phyloP scores from a whole-genome alignment of 2,329 filamentous ascomycete genomes.

The Coniochaeta prunicola region DNA sequence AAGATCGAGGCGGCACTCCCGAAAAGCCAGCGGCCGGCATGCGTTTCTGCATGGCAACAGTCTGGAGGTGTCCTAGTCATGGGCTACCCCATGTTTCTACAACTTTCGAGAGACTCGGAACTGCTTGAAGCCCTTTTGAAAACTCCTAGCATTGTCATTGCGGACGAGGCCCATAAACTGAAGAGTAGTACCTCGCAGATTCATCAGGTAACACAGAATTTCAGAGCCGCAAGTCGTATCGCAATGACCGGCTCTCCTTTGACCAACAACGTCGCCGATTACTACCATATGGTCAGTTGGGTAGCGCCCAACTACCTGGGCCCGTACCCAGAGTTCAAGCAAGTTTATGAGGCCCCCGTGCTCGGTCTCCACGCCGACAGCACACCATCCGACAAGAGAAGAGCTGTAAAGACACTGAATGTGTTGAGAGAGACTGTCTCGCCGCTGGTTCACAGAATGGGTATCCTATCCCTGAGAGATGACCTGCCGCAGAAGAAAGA shows the following conservation, averaged over 20 bases:
- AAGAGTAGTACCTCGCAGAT: slow-evolving; percentile 57
- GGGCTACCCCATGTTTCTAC: slow-evolving; percentile 63
- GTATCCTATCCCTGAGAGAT: slow-evolving; percentile 55
- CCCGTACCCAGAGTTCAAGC: slow-evolving; percentile 56
- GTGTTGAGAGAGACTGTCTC: slow-evolving; percentile 65
- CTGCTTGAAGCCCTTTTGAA: slow-evolving; percentile 9
- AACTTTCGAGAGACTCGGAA: slow-evolving; percentile 25
- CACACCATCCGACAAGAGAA: slow-evolving; percentile 42
- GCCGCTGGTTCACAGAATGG: slow-evolving; percentile 72
- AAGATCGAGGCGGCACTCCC: slow-evolving; percentile 40
- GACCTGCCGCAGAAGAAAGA: slow-evolving; percentile 71
- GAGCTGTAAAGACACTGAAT: slow-evolving; percentile 58
- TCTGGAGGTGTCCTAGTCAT: slow-evolving; percentile 69
- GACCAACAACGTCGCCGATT: slow-evolving; percentile 77
- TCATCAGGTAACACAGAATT: slow-evolving; percentile 44
- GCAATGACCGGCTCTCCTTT: slow-evolving; percentile 83
- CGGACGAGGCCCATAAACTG: slow-evolving; percentile 77
- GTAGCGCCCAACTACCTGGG: slow-evolving; percentile 75
- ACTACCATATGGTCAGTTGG: slow-evolving; percentile 84
- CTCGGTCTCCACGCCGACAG: slow-evolving; percentile 65
- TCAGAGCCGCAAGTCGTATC: slow-evolving; percentile 65
- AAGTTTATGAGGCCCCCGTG: slow-evolving; percentile 68
- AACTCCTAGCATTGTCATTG: slow-evolving; percentile 65
- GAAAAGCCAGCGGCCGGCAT: slow-evolving; percentile 19
- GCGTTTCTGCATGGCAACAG: slow-evolving; percentile 52